Evolutionary conservation across 1,284 basidiomycete genomes (phyloP).

Genomic region (Ceratobasidium sp.): DNA sequence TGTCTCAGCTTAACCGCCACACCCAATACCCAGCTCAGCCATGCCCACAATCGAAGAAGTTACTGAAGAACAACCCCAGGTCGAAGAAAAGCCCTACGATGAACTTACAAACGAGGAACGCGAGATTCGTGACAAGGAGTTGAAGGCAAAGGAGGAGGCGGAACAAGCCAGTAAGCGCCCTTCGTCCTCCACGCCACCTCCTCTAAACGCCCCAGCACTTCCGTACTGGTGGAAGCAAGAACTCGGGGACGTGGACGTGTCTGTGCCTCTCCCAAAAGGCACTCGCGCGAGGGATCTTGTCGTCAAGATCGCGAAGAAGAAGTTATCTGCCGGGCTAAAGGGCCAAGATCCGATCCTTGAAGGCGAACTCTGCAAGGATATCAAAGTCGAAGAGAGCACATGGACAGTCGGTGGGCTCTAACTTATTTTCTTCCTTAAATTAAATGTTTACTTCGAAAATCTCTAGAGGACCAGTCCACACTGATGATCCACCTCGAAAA

Average conservation of each 20-base stretch:
- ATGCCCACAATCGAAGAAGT: slow-evolving; percentile 45
- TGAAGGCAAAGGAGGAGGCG: slow-evolving; percentile 75
- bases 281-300: slow-evolving; percentile 84
- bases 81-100: slow-evolving; percentile 71
- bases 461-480: slow-evolving; percentile 80
- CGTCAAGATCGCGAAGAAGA: slow-evolving; percentile 84
- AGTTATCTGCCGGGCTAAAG: slow-evolving; percentile 87
- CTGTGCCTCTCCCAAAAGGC: slow-evolving; percentile 87
- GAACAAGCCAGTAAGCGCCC: slow-evolving; percentile 85
- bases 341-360: slow-evolving; percentile 85
- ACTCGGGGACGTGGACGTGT: slow-evolving; percentile 87
- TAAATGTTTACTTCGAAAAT: not conserved
- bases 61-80: slow-evolving; percentile 24
- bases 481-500: slow-evolving; percentile 90
- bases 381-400: slow-evolving; percentile 96
- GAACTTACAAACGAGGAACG: slow-evolving; percentile 83
- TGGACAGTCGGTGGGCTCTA: slow-evolving; percentile 88
- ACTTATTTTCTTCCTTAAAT: not conserved
- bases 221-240: slow-evolving; percentile 96
- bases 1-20: slow-evolving; percentile 13
- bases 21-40: slow-evolving; percentile 27
- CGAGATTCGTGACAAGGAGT: slow-evolving; percentile 76
- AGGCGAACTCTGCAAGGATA: slow-evolving; percentile 93
- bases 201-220: slow-evolving; percentile 67
- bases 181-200: slow-evolving; percentile 14